Evolutionary conservation across 176 grass and related monocot species (phyloP).

Genomic region (Stipa capillata): DNA sequence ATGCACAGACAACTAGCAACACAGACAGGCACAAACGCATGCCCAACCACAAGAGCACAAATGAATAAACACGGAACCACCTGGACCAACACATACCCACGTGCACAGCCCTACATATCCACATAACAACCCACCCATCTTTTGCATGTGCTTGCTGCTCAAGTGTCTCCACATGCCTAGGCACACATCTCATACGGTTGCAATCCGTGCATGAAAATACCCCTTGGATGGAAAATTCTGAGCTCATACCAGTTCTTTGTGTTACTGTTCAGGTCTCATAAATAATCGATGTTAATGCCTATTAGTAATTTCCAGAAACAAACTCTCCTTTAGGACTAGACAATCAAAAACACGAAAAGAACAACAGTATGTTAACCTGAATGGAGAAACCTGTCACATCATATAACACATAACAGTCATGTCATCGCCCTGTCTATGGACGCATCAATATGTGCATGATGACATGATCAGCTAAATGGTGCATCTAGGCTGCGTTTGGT

Average conservation of each 20-base stretch:
- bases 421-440: background rate
- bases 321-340: background rate
- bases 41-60: conserved; percentile 2
- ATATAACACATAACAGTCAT: conserved; percentile 10
- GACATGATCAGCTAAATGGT: background rate
- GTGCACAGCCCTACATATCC: background rate
- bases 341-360: background rate
- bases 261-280: background rate
- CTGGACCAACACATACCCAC: background rate
- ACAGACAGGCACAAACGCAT: background rate
- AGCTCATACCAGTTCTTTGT: background rate
- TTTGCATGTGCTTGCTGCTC: background rate
- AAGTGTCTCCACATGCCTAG: background rate
- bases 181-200: conserved; percentile 1
- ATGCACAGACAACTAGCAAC: background rate
- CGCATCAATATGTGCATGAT: background rate
- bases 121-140: background rate
- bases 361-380: background rate
- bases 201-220: background rate
- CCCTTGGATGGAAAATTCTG: background rate
- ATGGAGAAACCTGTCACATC: background rate
- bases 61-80: background rate
- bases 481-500: no score
- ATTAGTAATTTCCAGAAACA: background rate
- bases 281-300: background rate